Percentiles rank a stretch among this genome's conserved stretches.
phyloP scores from a whole-genome alignment of 1,284 basidiomycete genomes.

The Cryptococcus sp. region DNA sequence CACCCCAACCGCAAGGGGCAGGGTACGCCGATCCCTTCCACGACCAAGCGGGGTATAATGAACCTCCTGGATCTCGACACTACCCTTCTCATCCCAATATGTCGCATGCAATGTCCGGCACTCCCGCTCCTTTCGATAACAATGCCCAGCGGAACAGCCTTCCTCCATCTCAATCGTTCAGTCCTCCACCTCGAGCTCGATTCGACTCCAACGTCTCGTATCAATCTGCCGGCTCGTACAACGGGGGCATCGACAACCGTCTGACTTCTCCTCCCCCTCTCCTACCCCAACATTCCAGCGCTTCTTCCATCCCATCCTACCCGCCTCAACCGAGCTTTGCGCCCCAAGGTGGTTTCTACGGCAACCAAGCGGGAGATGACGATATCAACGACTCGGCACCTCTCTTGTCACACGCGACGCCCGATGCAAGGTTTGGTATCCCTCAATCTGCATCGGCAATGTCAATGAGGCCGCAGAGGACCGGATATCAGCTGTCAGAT shows the following conservation, averaged over 20 bases:
- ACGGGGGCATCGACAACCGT: constrained; percentile 18
- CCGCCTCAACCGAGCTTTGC: constrained; percentile 5
- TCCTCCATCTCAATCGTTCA: constrained; percentile 7
- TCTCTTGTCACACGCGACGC: constrained; percentile 27
- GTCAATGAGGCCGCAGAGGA: constrained; percentile 10
- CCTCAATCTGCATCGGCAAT: constrained; percentile 11
- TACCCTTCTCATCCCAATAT: constrained; percentile 22
- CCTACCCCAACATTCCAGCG: constrained; percentile 22
- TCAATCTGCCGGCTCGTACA: constrained; percentile 17
- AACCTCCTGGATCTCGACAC: constrained; percentile 20
- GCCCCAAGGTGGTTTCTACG: constrained; percentile 6
- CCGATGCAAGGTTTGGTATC: constrained; percentile 28
- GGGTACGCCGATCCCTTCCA: constrained; percentile 12
- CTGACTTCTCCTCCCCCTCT: constrained; percentile 36
- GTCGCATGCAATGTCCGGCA: constrained; percentile 7
- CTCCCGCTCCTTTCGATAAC: neutral
- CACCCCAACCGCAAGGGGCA: neutral
- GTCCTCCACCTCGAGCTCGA: constrained; percentile 11
- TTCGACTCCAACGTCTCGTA: constrained; percentile 22
- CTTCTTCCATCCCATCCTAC: constrained; percentile 6
- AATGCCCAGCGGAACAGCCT: neutral
- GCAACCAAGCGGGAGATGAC: constrained; percentile 25
- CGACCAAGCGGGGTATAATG: constrained; percentile 7
- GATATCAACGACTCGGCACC: constrained; percentile 39
- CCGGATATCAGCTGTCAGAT: constrained; percentile 28